Evolutionary conservation across 176 grass and related monocot genomes (phyloP).

Genomic region (Zoysia pacifica): DNA sequence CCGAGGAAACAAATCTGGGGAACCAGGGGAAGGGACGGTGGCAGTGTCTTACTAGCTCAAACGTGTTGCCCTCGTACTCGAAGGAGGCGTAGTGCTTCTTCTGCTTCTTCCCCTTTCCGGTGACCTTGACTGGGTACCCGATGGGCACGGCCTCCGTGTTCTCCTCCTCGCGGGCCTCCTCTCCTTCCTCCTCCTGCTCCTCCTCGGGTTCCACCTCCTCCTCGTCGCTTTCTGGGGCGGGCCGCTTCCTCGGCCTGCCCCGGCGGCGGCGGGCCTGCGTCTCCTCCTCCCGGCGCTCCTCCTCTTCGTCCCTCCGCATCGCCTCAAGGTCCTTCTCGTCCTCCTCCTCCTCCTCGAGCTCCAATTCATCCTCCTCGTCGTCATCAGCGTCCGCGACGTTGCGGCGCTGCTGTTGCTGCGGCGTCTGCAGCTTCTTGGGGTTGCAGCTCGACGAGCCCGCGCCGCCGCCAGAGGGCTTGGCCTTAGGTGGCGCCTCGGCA

Average conservation of each 20-base stretch:
- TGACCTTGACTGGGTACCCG: slow-evolving; percentile 64
- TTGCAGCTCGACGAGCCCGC: slow-evolving; percentile 25
- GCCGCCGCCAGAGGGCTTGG: not conserved
- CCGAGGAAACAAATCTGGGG: not conserved
- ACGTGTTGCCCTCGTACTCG: slow-evolving; percentile 86
- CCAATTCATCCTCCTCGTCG: slow-evolving; percentile 49
- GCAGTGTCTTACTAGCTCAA: slow-evolving; percentile 61
- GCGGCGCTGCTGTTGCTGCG: slow-evolving; percentile 32
- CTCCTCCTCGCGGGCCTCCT: slow-evolving; percentile 56
- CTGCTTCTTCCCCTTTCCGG: slow-evolving; percentile 73
- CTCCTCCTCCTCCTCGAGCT: slow-evolving; percentile 56
- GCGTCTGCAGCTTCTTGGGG: slow-evolving; percentile 30
- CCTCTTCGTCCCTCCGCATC: slow-evolving; percentile 53
- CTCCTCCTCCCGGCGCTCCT: slow-evolving; percentile 47
- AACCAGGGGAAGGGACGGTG: not conserved
- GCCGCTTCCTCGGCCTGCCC: slow-evolving; percentile 40
- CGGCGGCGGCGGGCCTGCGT: slow-evolving; percentile 45
- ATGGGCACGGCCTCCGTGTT: slow-evolving; percentile 58
- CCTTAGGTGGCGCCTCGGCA: slow-evolving; percentile 15
- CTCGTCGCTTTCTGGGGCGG: slow-evolving; percentile 40
- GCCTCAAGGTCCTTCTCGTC: slow-evolving; percentile 62
- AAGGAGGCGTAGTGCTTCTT: slow-evolving; percentile 75
- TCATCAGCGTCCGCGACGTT: slow-evolving; percentile 26
- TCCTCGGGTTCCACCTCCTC: slow-evolving; percentile 35
- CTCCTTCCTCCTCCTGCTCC: slow-evolving; percentile 36